Evolutionary conservation across 2,329 filamentous ascomycete genomes (phyloP).

Genomic region (Gyromitra esculenta): DNA sequence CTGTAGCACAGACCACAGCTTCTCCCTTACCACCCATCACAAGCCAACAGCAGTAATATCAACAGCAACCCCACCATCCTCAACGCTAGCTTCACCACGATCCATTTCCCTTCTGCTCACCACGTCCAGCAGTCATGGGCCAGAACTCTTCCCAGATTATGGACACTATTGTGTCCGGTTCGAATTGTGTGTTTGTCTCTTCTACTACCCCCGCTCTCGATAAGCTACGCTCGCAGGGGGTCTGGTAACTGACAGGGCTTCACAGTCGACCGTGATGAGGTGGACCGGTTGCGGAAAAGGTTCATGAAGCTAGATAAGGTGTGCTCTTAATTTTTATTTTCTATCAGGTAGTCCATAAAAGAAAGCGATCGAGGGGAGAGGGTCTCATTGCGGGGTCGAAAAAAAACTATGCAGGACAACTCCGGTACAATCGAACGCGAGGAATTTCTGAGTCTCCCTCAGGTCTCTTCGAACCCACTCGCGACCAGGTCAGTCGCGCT

Average conservation of each 20-base stretch:
- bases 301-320: constrained; percentile 99
- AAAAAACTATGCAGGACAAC: constrained; percentile 74
- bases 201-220: constrained; percentile 21
- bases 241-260: constrained; percentile 26
- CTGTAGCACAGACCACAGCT: constrained; percentile 24
- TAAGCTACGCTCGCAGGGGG: constrained; percentile 21
- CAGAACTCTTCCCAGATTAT: constrained; percentile 79
- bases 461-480: constrained; percentile 96
- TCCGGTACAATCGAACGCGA: constrained; percentile 98
- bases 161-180: constrained; percentile 94
- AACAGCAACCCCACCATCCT: constrained; percentile 26
- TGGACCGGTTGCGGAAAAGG: constrained; percentile 91
- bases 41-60: constrained; percentile 23
- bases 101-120: constrained; percentile 26
- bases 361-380: constrained; percentile 2
- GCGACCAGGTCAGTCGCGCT: constrained; percentile 77
- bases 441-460: constrained; percentile 94
- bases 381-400: constrained; percentile 45
- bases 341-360: constrained; percentile 16
- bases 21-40: constrained; percentile 22
- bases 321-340: constrained; percentile 57
- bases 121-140: constrained; percentile 66
- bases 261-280: constrained; percentile 93
- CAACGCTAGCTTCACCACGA: constrained; percentile 21
- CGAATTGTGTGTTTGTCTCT: constrained; percentile 77